phyloP scores from a whole-genome alignment of 352 stramenopile genomes.

The Pythium insidiosum region DNA sequence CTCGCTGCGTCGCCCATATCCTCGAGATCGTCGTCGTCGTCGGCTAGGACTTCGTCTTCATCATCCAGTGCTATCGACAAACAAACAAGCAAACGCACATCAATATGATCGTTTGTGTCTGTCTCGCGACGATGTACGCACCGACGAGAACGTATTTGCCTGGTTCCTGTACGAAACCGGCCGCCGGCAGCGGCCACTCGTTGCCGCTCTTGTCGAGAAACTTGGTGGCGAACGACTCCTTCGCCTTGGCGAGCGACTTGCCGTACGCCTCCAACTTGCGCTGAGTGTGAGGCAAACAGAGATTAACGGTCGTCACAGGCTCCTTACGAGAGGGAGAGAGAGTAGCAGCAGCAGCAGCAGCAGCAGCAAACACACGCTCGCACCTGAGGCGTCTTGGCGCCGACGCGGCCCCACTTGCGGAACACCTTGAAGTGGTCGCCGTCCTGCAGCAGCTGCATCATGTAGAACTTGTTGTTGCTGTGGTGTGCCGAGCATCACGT shows the following conservation, averaged over 20 bases:
- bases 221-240: constrained; percentile 46
- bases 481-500: neutral
- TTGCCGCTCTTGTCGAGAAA: constrained; percentile 62
- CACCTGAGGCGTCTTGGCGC: constrained; percentile 57
- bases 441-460: constrained; percentile 56
- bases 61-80: constrained; percentile 12
- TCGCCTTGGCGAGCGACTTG: constrained; percentile 38
- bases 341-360: no score
- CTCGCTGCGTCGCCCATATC: no score
- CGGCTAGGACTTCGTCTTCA: constrained; percentile 8
- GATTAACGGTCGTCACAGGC: neutral
- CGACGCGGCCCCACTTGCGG: constrained; percentile 64
- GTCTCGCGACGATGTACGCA: no score
- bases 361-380: no score
- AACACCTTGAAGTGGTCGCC: constrained; percentile 35
- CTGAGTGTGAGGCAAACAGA: constrained; percentile 5
- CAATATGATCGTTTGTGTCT: neutral
- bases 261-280: constrained; percentile 14
- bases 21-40: neutral
- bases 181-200: constrained; percentile 37
- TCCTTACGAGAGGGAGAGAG: no score
- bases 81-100: neutral
- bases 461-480: constrained; percentile 80
- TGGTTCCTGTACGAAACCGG: constrained; percentile 30
- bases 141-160: constrained; percentile 66